These are phyloP conservation scores for Aureoboletus auriporus DNA, from an alignment of 768 basidiomycete genomes.

Conservation along the genomic window DNA sequence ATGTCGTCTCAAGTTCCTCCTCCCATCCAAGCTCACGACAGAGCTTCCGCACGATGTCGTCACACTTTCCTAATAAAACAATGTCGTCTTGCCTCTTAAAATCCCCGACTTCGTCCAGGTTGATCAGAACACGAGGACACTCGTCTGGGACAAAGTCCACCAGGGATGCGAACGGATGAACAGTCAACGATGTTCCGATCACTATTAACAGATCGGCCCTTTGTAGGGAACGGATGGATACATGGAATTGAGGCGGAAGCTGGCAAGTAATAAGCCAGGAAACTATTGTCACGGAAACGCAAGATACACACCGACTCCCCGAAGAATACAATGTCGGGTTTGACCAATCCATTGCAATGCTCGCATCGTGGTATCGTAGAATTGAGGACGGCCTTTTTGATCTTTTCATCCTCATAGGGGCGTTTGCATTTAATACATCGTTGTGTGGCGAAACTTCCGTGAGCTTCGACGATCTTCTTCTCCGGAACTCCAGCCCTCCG, in stretches of 20 bases:
- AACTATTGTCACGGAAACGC: background rate
- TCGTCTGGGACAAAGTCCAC: constrained; percentile 46
- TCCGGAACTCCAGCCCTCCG: constrained; percentile 73
- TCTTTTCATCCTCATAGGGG: constrained; percentile 59
- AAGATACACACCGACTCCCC: constrained; percentile 62
- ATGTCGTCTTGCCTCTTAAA: constrained; percentile 58
- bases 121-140: constrained; percentile 86
- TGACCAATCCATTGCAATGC: constrained; percentile 68
- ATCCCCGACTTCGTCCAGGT: constrained; percentile 76
- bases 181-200: constrained; percentile 86
- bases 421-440: constrained; percentile 73
- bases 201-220: constrained; percentile 86
- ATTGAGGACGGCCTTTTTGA: constrained; percentile 58
- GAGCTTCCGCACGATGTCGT: constrained; percentile 58
- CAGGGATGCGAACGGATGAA: constrained; percentile 84
- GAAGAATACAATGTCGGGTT: constrained; percentile 96
- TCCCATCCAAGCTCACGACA: constrained; percentile 74
- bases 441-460: constrained; percentile 90
- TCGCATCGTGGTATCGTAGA: constrained; percentile 62
- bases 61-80: constrained; percentile 66
- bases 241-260: constrained; percentile 73
- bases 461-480: constrained; percentile 84
- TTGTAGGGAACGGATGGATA: constrained; percentile 46
- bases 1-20: constrained; percentile 51
- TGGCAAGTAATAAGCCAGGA: constrained; percentile 25